Conservation (phyloP, 1,284 basidiomycete genomes). For the Ceratobasidium sp. region DNA sequence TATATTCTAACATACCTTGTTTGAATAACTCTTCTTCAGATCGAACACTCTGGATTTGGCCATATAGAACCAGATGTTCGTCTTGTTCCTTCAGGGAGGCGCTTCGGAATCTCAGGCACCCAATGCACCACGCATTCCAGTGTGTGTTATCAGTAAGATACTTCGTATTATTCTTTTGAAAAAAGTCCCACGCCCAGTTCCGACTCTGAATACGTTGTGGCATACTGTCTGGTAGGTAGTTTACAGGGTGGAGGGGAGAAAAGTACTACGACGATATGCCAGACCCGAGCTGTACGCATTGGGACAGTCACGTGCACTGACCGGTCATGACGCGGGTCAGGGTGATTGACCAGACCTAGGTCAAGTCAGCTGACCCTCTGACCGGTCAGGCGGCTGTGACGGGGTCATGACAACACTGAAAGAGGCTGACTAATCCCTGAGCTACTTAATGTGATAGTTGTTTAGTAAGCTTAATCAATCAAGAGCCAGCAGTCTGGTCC, state of each 20-base stretch:
- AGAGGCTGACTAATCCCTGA: too few species aligned
- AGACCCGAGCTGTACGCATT: neutral
- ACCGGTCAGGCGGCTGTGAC: neutral
- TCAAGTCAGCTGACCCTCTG: constrained; percentile 3
- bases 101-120: neutral
- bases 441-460: too few species aligned
- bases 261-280: neutral
- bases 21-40: neutral
- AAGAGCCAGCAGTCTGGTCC: too few species aligned
- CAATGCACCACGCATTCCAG: neutral
- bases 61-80: neutral
- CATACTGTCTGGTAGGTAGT: neutral
- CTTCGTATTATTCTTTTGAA: neutral
- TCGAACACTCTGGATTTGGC: neutral
- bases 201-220: neutral
- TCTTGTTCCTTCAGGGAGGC: neutral
- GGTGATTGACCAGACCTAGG: neutral
- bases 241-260: neutral
- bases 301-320: neutral
- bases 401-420: constrained; percentile 5
- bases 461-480: too few species aligned
- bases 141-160: neutral
- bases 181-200: neutral
- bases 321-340: constrained; percentile 1
- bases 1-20: neutral